Base-by-base conservation (phyloP, 305 asterid species). In the Solanum hybrid region DNA sequence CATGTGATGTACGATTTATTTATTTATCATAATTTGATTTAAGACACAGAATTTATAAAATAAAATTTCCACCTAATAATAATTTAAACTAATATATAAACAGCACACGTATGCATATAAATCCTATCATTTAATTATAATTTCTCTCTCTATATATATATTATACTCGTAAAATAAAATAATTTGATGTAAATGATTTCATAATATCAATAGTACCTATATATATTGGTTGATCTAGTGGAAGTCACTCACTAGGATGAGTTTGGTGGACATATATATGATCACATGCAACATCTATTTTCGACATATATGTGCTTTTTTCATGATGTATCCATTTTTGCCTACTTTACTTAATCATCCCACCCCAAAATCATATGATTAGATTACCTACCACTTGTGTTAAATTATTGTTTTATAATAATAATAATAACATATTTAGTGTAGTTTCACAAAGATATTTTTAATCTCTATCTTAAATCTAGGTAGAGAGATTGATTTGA, bases 271-370 rank as follows among this genome's bases (percentile, higher is more conserved):
- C 66, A 60, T 69, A 60, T 72, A 85, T 38, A 86, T 46, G 42
- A 86, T 69, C 36, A 38, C 37, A 51, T 56, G 90, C 86, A 72
- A 73, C 90, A 79, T 88, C 95, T 93, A 90, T 92, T 93, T 94
- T 93, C 93, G 94, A 92, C 93, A 91, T 93, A 91, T 89, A 89
- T 92, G 82, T 92, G 89, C 88, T 86, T 92, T 88, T 76, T 35
- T 35, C 60, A 37, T 37, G 32, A 37, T 1, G 73, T 14, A 12
- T 56, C 51, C 2, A 60, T 31, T 71, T 37, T 82, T 78, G 76
- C 82, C 36, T 79, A 32, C 46, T 76, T 17, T 24, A 88, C 46
- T 66, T 27, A 69, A 56, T 10, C 34, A 76, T 24, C 79, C 89
- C 20, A 72, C 71, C 26, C 11, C 11, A 85, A 91, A 92, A 79